Evolutionary conservation across 169 alveolate species (phyloP).

Genomic region (Babesia gibsoni): DNA sequence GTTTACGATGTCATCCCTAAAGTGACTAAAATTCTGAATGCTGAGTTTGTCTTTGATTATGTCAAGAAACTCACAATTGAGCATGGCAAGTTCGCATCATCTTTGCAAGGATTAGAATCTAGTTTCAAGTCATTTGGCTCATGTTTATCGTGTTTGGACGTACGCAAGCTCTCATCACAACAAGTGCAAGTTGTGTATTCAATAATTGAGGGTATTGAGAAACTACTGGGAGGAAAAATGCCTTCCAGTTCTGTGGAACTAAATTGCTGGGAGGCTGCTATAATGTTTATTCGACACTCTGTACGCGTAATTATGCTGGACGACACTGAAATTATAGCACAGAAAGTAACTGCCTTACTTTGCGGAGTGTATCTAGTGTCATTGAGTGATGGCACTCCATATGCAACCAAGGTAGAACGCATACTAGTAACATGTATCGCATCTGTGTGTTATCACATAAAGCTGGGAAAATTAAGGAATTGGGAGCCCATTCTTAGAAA

Average conservation of each 20-base stretch:
- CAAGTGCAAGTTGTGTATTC: not conserved
- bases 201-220: constrained; percentile 15
- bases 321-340: constrained; percentile 12
- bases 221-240: constrained; percentile 13
- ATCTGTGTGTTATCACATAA: constrained; percentile 5
- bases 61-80: constrained; percentile 24
- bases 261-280: constrained; percentile 30
- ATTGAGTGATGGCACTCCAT: constrained; percentile 1
- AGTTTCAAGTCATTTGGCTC: constrained; percentile 23
- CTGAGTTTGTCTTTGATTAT: constrained; percentile 7
- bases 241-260: constrained; percentile 5
- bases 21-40: not conserved
- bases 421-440: constrained; percentile 7
- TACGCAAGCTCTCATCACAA: not conserved
- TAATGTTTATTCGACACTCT: not conserved
- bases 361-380: constrained; percentile 7
- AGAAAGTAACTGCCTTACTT: constrained; percentile 3
- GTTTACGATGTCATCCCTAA: constrained; percentile 9
- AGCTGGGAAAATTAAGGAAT: constrained; percentile 17
- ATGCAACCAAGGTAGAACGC: not conserved
- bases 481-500: constrained; percentile 22
- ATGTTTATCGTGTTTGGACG: not conserved
- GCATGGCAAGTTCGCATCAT: not conserved
- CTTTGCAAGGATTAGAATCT: constrained; percentile 14
- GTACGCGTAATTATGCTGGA: constrained; percentile 26